A percentile compares a stretch with the other conserved stretches of the same genome.
Evolutionary conservation across 2,329 filamentous ascomycete genomes (phyloP).

Genomic region (Penicillium sp.): DNA sequence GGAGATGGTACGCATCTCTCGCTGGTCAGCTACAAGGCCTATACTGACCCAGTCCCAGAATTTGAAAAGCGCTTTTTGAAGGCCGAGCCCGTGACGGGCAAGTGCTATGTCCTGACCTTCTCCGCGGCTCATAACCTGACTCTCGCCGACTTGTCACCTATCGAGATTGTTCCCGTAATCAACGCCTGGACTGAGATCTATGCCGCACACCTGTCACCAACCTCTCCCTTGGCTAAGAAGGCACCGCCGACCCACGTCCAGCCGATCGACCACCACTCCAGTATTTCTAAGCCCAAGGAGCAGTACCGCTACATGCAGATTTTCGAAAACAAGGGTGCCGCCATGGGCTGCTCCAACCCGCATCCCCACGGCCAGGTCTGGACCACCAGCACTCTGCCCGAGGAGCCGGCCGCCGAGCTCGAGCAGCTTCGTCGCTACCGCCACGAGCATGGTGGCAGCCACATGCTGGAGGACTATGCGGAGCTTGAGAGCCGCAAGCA

Average conservation of each 20-base stretch:
- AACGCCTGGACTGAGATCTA: slow-evolving; percentile 92
- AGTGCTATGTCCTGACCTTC: slow-evolving; percentile 96
- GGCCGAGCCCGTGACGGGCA: slow-evolving; percentile 82
- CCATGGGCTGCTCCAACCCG: slow-evolving; percentile 98
- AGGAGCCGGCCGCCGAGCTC: slow-evolving; percentile 80
- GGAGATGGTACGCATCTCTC: slow-evolving; percentile 44
- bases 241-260: slow-evolving; percentile 47
- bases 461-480: slow-evolving; percentile 83
- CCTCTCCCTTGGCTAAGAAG: slow-evolving; percentile 57
- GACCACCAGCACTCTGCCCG: slow-evolving; percentile 85
- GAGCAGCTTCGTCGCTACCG: slow-evolving; percentile 74
- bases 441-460: slow-evolving; percentile 63
- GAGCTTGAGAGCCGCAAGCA: slow-evolving; percentile 73
- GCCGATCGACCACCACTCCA: slow-evolving; percentile 44
- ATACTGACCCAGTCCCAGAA: slow-evolving; percentile 44
- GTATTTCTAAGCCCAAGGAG: slow-evolving; percentile 55
- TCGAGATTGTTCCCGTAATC: slow-evolving; percentile 75
- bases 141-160: slow-evolving; percentile 76
- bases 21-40: not conserved
- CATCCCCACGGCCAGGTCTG: slow-evolving; percentile 96
- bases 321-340: slow-evolving; percentile 96
- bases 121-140: slow-evolving; percentile 86
- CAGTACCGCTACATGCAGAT: slow-evolving; percentile 98
- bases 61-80: slow-evolving; percentile 71
- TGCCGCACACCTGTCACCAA: slow-evolving; percentile 68